Evolutionary conservation across 106 monocot species (phyloP), one percentile per base, ranked within the genome.

Genomic region (Acanthochlamys bracteata): DNA sequence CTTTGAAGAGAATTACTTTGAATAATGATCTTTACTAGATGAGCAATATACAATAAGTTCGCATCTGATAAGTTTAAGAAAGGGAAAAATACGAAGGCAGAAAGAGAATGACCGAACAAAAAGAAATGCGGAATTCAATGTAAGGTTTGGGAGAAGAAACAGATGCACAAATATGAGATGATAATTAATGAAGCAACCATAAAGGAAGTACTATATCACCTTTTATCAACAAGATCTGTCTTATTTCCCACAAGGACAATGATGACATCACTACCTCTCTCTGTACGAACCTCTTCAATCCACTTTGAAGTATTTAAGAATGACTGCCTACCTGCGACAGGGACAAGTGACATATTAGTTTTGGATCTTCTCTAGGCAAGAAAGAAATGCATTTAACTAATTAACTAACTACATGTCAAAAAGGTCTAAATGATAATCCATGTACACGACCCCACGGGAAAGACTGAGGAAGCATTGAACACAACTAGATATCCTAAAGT

Each of bases 141-240:
- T 6, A 33, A 33, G 4, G 6, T 33, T 33, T 3, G 33, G 33
- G 33, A 3, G 6, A 3, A 33, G 33, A 33, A 33, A 33, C 1
- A 33, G 1, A 33, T 33, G 33, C 33, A n/a, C n/a, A n/a, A n/a
- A 33, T 33, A 9, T 8, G 17, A 51, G 2, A 51, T 4, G n/a
- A 51, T 51, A 51, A 15, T 15, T 8, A 13, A 2, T 4, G 8
- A 15, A 53, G 33, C 23, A 60, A 47, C 4, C 13, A 24, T 47
- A 23, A 12, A 24, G 55, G 11, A 33, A 3, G 33, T 33, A 33
- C 1, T 33, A 33, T 53, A 25, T 58, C 11, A 83, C 82, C 82
- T 83, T 63, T 83, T 83, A 61, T 83, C 82, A 19, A 83, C 82
- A 57, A 83, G 82, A 25, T 83, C 82, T 42, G 82, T 78, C 45